phyloP scores from a whole-genome alignment of 2,329 filamentous ascomycete species.

The Orbilia javanica region DNA sequence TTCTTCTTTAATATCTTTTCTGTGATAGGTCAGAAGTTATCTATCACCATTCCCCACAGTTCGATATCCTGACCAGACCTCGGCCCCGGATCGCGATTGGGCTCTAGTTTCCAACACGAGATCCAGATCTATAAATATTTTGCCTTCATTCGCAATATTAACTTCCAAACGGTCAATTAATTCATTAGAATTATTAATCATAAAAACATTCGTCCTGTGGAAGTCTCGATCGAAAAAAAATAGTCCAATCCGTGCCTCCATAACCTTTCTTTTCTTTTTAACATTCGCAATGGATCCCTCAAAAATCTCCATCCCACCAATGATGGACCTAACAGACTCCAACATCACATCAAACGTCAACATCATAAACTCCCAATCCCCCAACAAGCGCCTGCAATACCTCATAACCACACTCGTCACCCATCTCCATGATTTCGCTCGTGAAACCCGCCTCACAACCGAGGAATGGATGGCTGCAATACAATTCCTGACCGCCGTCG shows the following conservation, averaged over 20 bases:
- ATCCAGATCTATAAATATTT: slow-evolving; percentile 4
- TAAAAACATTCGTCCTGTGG: background rate
- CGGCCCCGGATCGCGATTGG: background rate
- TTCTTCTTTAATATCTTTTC: slow-evolving; percentile 4
- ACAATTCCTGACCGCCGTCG: slow-evolving; percentile 77
- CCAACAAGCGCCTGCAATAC: slow-evolving; percentile 69
- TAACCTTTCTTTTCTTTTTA: too few species aligned
- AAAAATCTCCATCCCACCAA: slow-evolving; percentile 67
- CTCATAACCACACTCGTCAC: slow-evolving; percentile 79
- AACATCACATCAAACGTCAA: slow-evolving; percentile 84
- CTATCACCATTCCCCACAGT: background rate
- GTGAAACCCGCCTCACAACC: slow-evolving; percentile 80
- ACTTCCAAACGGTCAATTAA: background rate
- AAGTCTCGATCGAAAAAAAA: background rate
- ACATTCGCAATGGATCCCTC: slow-evolving; percentile 67
- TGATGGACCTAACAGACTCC: slow-evolving; percentile 80
- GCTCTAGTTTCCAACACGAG: background rate
- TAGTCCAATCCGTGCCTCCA: background rate
- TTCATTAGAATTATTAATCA: too few species aligned
- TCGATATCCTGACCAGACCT: too few species aligned
- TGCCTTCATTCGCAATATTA: background rate
- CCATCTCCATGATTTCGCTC: slow-evolving; percentile 84
- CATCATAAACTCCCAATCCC: slow-evolving; percentile 78
- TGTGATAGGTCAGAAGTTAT: background rate
- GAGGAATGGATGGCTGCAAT: slow-evolving; percentile 83